Evolutionary conservation across 371 early-diverging fungal species (phyloP).

Genomic region (Umbelopsis sp.): DNA sequence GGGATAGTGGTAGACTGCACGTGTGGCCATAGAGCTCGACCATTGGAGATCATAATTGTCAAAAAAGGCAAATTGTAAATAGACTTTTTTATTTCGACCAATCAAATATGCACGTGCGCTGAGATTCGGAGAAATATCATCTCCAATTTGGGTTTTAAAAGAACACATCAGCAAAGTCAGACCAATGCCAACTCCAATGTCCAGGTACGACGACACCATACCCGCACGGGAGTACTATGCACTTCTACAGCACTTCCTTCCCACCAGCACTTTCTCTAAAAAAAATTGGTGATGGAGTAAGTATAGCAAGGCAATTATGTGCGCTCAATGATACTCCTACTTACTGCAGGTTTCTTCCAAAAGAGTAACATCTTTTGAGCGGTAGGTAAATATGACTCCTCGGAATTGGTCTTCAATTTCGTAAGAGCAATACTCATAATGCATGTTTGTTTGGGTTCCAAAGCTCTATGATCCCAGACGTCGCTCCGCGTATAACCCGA

Average conservation of each 20-base stretch:
- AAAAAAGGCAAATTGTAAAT: neutral
- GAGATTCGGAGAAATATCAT: neutral
- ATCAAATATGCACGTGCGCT: slow-evolving; percentile 1
- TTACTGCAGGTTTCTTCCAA: slow-evolving; percentile 77
- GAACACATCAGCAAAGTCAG: neutral
- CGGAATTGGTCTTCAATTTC: slow-evolving; percentile 53
- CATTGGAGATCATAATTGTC: neutral
- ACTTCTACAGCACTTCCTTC: slow-evolving; percentile 74
- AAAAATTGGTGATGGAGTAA: neutral
- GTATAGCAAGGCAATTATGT: too few relatives aligned
- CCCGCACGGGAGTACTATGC: slow-evolving; percentile 61
- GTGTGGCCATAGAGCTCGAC: neutral
- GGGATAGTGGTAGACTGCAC: neutral
- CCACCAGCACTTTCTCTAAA: slow-evolving; percentile 86
- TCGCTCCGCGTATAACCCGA: slow-evolving; percentile 71
- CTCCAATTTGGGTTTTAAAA: too few relatives aligned
- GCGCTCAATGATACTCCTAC: slow-evolving; percentile 11
- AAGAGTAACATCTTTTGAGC: slow-evolving; percentile 74
- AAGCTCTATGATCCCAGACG: slow-evolving; percentile 72
- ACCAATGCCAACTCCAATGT: slow-evolving; percentile 69
- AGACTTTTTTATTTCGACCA: neutral
- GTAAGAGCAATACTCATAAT: slow-evolving; percentile 68
- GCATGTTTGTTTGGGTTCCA: slow-evolving; percentile 65
- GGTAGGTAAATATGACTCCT: slow-evolving; percentile 55
- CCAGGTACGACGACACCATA: slow-evolving; percentile 88